Evolutionary conservation across 306 rosid genomes (phyloP).

Genomic region (Sphenostylis stenocarpa): DNA sequence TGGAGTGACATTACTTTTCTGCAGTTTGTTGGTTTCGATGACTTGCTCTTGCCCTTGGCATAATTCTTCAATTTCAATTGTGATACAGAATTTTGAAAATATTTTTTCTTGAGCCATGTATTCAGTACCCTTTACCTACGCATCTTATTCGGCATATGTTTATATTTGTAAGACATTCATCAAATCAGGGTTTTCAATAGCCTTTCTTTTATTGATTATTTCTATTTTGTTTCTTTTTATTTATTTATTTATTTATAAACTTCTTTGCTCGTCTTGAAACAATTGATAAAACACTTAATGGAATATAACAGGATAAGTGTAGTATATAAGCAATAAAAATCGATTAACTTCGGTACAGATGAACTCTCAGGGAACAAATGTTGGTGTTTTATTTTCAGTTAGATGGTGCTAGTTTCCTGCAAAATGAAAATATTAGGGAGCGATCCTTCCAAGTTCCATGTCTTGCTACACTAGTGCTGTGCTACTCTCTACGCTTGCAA

Average conservation of each 20-base stretch:
- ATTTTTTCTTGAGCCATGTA: conserved; percentile 29
- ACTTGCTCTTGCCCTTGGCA: conserved; percentile 18
- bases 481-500: neutral
- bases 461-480: conserved; percentile 2
- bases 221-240: neutral
- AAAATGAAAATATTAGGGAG: neutral
- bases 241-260: neutral
- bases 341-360: neutral
- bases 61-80: conserved; percentile 36
- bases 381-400: neutral
- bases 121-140: conserved; percentile 19
- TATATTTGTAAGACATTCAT: conserved; percentile 33
- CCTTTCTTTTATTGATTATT: neutral
- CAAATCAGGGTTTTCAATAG: neutral
- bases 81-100: conserved; percentile 33
- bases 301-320: neutral
- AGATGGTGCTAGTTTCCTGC: neutral
- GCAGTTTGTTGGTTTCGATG: conserved; percentile 30
- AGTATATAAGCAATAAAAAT: conserved; percentile 16
- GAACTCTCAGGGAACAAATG: neutral
- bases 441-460: neutral
- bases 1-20: conserved; percentile 32
- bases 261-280: neutral
- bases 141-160: conserved; percentile 28
- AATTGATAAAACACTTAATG: neutral